Evolutionary conservation across 805 yeast species (phyloP), one percentile per base, ranked within the genome.

Genomic region (Sugiyamaella chiloensis): DNA sequence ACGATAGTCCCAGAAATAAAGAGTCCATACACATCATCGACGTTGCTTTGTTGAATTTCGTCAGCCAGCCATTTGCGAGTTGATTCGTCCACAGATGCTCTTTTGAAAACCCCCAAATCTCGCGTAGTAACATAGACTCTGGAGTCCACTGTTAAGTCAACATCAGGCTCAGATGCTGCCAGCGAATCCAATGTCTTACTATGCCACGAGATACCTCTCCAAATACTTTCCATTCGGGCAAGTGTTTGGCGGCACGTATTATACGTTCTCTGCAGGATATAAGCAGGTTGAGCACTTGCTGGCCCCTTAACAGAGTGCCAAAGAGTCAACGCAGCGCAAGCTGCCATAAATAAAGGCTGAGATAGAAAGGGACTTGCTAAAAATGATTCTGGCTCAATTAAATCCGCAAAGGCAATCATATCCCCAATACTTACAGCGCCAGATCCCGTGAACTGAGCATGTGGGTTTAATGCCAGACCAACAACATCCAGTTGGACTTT

Each of bases 381-480:
- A 23, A 59, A 50, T 14, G 63, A 57, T 21, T 54, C 53, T 6
- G 61, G 55, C 20, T 56, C 56, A 24, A 59, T 57, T 17, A 60
- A 35, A 21, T 59, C 62, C 0, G 63, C 57, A 49, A 60, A 59
- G 2, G 60, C 50, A 29, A 59, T 46, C 60, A 60, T 60, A 31
- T 60, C 63, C 2, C 60, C 58, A 24, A 60, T 57, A 44, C 62
- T 57, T 29, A 60, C 54, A n/a, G 62, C 62, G 9, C 62, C 59
- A 17, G 59, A 54, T 2, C 60, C 56, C 6, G 62, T 56, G 24
- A 58, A 35, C 31, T 58, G 55, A 2, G 59, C 54, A 26, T 51
- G 54, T 1, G 56, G 59, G 37, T 52, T 51, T 14, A 48, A 31
- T 19, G 53, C 34, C 31, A 54, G 44, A 19, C 52, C 57, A 7